Conservation (phyloP, 106 monocot species). For the Phalaenopsis equestris region DNA sequence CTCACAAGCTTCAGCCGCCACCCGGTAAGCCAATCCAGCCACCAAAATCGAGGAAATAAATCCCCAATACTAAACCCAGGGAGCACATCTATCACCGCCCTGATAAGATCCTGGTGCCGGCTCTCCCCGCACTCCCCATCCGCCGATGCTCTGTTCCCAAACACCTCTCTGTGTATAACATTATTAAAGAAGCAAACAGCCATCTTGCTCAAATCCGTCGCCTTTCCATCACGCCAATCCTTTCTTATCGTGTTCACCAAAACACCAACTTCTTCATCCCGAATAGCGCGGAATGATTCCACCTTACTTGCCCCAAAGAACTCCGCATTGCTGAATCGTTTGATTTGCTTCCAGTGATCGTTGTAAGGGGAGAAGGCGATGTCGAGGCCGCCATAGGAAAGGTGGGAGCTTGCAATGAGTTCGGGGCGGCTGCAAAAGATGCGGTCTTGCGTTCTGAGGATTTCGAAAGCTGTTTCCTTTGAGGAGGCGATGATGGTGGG, state of each 20-base stretch:
- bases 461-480: not conserved
- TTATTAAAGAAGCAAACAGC: not conserved
- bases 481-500: conserved; percentile 18
- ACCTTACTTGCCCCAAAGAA: not conserved
- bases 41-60: not conserved
- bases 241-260: not conserved
- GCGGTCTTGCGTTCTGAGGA: conserved; percentile 16
- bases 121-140: not conserved
- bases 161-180: not conserved
- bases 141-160: not conserved
- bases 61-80: not conserved
- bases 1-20: not conserved
- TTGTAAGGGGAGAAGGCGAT: conserved; percentile 11
- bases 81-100: not conserved
- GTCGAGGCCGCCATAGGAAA: conserved; percentile 4
- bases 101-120: not conserved
- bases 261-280: conserved; percentile 3
- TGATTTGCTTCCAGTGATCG: conserved; percentile 8
- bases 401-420: not conserved
- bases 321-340: not conserved
- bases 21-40: not conserved
- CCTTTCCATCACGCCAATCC: not conserved
- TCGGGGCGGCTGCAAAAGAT: conserved; percentile 11
- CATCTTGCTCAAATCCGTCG: conserved; percentile 4
- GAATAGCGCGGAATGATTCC: not conserved